These are phyloP conservation scores for Myotisia sp. DNA, from an alignment of 2,329 filamentous ascomycete genomes.

Conservation along the genomic window DNA sequence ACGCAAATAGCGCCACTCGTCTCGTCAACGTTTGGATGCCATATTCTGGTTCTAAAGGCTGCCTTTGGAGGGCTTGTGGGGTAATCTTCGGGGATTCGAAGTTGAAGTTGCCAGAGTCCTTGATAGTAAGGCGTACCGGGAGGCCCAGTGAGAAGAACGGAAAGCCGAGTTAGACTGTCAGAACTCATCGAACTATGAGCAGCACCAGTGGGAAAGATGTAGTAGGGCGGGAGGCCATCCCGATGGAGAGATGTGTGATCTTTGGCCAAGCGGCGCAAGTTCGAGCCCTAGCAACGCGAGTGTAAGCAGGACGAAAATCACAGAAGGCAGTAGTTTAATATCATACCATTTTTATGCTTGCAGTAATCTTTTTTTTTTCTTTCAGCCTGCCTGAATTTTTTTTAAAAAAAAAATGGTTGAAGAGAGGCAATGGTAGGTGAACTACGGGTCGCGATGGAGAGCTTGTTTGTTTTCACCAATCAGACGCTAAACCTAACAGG, in stretches of 20 bases:
- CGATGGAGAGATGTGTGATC: conserved; percentile 46
- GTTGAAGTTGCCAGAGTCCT: conserved; percentile 46
- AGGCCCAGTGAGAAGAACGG: conserved; percentile 45
- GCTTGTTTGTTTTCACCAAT: no score
- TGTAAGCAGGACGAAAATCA: no score
- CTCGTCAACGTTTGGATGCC: conserved; percentile 52
- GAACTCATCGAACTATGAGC: conserved; percentile 18
- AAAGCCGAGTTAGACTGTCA: conserved; percentile 44
- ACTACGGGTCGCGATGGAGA: no score
- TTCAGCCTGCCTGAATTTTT: no score
- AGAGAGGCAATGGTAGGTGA: no score
- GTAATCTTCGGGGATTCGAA: conserved; percentile 46
- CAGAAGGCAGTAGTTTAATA: no score
- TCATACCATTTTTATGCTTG: no score
- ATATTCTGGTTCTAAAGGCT: conserved; percentile 46
- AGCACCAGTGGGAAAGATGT: conserved; percentile 39
- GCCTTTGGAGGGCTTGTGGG: conserved; percentile 39
- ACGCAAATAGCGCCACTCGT: conserved; percentile 49
- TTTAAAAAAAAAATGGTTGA: no score
- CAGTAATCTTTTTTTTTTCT: no score
- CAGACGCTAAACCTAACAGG: no score
- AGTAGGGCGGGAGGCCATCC: conserved; percentile 45
- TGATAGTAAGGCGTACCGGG: conserved; percentile 45
- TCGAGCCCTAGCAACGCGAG: conserved; percentile 18
- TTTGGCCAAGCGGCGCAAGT: conserved; percentile 43